Percentiles rank a stretch among this genome's conserved stretches.
These are phyloP conservation scores for Mortierella claussenii DNA, from an alignment of 192 early-diverging fungal species.

Conservation along the genomic window DNA sequence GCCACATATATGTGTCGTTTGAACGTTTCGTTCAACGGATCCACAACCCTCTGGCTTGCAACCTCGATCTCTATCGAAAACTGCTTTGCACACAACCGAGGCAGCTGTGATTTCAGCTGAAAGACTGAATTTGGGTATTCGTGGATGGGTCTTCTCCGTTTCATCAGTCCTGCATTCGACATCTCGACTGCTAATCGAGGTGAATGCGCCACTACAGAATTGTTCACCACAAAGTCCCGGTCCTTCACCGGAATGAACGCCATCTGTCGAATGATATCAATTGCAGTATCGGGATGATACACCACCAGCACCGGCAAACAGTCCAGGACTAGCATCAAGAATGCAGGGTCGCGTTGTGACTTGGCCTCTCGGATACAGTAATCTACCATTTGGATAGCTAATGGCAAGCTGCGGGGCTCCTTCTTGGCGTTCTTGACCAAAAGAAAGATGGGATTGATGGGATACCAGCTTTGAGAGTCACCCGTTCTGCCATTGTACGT, in stretches of 20 bases:
- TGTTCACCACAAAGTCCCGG: slow-evolving; percentile 6
- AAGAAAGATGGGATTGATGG: slow-evolving; percentile 6
- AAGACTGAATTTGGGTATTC: slow-evolving; percentile 6
- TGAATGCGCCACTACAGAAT: not conserved
- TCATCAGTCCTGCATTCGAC: not conserved
- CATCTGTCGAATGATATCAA: not conserved
- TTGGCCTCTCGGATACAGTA: slow-evolving; percentile 22
- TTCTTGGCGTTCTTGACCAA: slow-evolving; percentile 8
- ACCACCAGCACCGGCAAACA: slow-evolving; percentile 4
- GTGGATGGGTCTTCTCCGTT: not conserved
- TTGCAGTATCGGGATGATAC: slow-evolving; percentile 2
- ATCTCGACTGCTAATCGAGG: not conserved
- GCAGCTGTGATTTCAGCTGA: slow-evolving; percentile 18
- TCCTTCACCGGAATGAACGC: slow-evolving; percentile 17
- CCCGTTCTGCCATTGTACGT: not conserved
- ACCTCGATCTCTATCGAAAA: slow-evolving; percentile 8
- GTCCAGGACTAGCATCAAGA: not conserved
- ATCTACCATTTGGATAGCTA: slow-evolving; percentile 15
- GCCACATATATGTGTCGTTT: slow-evolving; percentile 13
- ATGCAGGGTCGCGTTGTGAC: slow-evolving; percentile 11
- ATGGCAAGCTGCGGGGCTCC: not conserved
- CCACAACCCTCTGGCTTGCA: not conserved
- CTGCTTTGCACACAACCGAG: not conserved
- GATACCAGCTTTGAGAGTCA: too few species aligned
- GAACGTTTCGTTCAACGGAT: slow-evolving; percentile 2